Evolutionary conservation across 257 asterid species (phyloP), one percentile per base, ranked within the genome.

Genomic region (Buddleja alternifolia): DNA sequence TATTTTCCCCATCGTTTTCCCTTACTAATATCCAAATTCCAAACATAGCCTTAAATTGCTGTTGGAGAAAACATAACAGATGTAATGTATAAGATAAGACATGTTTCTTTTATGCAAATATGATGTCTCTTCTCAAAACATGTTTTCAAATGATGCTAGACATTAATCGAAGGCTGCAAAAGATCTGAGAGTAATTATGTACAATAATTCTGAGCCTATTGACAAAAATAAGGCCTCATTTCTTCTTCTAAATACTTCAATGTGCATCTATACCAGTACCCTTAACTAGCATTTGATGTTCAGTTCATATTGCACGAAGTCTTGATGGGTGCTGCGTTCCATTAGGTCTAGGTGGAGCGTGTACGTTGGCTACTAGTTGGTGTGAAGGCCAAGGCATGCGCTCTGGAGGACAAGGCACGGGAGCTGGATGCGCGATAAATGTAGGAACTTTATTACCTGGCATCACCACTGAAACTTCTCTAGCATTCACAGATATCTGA

Each of bases 341-440:
- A 39, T 53, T 29, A 10, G 86, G 72, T 74, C 75, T 53, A 12
- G 77, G 75, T 2, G 78, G 66, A 19, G 73, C 20, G 14, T 62
- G 76, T 9, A 72, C 50, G 67, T 11, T 74, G 48, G 69, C 16
- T 15, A 34, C 67, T 12, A 60, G 77, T 52, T 85, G 86, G 75
- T 79, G 93, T 10, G 69, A 60, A 40, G 93, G 96, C 88, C 90
- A 86, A 16, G 81, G 78, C 29, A 72, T 51, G 46, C 90, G 95
- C 55, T 83, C 89, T 0, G 93, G 91, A 17, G 88, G 92, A 63
- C 95, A 89, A 8, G 96, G 92, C 32, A 83, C 82, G 0, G 98
- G 98, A 65, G 89, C 96, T n/a, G 90, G 97, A 73, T 86, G 80
- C 10, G 96, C 98, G 3, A 92, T 85, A 25, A 89, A 92, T 11